phyloP scores from a whole-genome alignment of 129 eudicot genomes.

The Gnaphalium uliginosum region DNA sequence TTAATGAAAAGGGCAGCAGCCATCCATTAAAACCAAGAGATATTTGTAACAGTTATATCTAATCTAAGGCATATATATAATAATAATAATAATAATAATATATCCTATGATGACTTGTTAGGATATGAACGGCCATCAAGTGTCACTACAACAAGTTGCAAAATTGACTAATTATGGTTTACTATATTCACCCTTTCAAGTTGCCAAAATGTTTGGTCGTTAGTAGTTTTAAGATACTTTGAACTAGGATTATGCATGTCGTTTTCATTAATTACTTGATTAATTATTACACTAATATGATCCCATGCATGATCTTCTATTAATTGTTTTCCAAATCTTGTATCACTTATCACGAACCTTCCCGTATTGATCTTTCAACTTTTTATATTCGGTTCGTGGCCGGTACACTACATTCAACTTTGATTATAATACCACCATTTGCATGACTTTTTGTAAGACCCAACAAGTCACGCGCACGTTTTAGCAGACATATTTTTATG shows the following conservation, averaged over 20 bases:
- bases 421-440: conserved; percentile 16
- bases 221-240: conserved; percentile 17
- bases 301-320: conserved; percentile 6
- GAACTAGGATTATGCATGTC: conserved; percentile 41
- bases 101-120: conserved; percentile 19
- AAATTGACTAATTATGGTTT: background rate
- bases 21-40: conserved; percentile 24
- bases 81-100: too few relatives aligned
- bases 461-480: conserved; percentile 13
- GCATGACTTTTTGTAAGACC: conserved; percentile 4
- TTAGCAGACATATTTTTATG: background rate
- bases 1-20: conserved; percentile 30
- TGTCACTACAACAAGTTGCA: conserved; percentile 18
- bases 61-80: background rate
- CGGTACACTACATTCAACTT: background rate
- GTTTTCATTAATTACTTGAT: conserved; percentile 20
- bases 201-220: background rate
- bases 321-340: conserved; percentile 15
- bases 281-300: background rate
- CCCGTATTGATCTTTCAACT: conserved; percentile 2
- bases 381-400: background rate
- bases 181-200: conserved; percentile 18
- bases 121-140: conserved; percentile 23
- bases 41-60: background rate
- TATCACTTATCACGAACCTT: background rate